Evolutionary conservation across 306 rosid genomes (phyloP), one percentile per base, ranked within the genome.

Genomic region (Glycine latifolia): DNA sequence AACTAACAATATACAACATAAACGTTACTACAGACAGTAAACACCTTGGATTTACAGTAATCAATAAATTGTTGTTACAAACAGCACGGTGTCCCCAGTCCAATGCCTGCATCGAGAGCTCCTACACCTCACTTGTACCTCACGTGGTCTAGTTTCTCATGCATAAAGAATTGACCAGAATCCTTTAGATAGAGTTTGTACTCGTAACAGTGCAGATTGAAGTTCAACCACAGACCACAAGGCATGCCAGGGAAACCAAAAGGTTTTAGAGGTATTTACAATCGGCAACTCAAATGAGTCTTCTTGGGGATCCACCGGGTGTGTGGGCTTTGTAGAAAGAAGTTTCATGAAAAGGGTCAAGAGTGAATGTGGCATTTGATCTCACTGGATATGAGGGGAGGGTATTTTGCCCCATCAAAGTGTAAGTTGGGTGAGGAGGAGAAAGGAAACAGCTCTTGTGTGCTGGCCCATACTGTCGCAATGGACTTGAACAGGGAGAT

Each of bases 401-500:
- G 76, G 82, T 75, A 47, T 81, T 84, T 84, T 89, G 93, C 41
- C 91, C 93, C 87, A 80, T 73, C 89, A 79, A 76, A 13, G 89
- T 67, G 75, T 86, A 85, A 69, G 85, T 65, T 12, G 93, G 87
- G 79, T 91, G 97, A 15, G 97, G 97, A 53, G 98, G 98, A 81
- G 98, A 94, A 50, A 89, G 89, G 31, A 88, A 87, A 78, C 85
- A 84, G 86, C 90, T 92, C 81, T 79, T 81, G 77, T 91, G 88
- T 31, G 90, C 86, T 0, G 89, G 88, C 70, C 91, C 90, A 11
- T 79, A 78, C 48, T 90, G 92, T 79, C 97, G 89, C 68, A 94
- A 80, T 6, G 97, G 98, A 86, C 98, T 94, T 17, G 98, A 94
- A 73, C 90, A 87, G 39, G 98, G 98, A 44, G 98, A 94, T 14